Conservation (phyloP, 2,329 filamentous ascomycete species). For the Calonectria naviculata region DNA sequence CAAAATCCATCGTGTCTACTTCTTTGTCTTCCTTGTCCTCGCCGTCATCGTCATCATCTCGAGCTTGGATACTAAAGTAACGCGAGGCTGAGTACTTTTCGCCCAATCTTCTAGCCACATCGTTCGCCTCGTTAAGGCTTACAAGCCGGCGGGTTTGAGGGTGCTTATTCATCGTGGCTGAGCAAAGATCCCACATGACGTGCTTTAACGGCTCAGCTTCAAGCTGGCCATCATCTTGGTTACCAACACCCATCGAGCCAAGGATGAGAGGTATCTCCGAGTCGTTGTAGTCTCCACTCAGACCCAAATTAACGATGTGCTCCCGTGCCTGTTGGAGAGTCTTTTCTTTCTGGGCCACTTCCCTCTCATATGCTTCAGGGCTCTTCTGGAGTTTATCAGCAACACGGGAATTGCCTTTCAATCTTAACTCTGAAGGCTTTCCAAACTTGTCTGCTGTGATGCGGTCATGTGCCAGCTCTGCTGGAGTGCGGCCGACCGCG, state of each 20-base stretch:
- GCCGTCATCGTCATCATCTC: constrained; percentile 39
- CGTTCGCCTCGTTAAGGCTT: constrained; percentile 66
- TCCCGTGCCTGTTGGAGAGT: constrained; percentile 30
- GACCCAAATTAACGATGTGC: constrained; percentile 36
- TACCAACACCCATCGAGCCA: constrained; percentile 38
- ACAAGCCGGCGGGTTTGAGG: constrained; percentile 60
- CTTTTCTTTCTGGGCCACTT: constrained; percentile 22
- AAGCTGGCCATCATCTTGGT: constrained; percentile 23
- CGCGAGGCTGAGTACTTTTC: constrained; percentile 56
- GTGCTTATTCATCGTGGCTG: constrained; percentile 43
- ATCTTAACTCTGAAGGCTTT: constrained; percentile 26
- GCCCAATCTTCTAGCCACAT: constrained; percentile 66
- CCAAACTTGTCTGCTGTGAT: constrained; percentile 55
- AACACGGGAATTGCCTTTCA: constrained; percentile 4
- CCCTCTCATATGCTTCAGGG: constrained; percentile 25
- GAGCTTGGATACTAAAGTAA: constrained; percentile 49
- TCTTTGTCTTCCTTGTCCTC: constrained; percentile 38
- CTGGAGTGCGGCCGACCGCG: constrained; percentile 78
- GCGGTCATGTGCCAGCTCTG: constrained; percentile 72
- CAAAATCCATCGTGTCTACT: constrained; percentile 44
- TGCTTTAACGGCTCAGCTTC: constrained; percentile 21
- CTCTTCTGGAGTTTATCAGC: constrained; percentile 8
- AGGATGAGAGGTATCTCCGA: constrained; percentile 40
- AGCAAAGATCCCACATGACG: constrained; percentile 49
- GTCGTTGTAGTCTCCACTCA: constrained; percentile 43